Evolutionary conservation across 1,284 basidiomycete genomes (phyloP), one percentile per base, ranked within the genome.

Genomic region (Rhodotorula sp.): DNA sequence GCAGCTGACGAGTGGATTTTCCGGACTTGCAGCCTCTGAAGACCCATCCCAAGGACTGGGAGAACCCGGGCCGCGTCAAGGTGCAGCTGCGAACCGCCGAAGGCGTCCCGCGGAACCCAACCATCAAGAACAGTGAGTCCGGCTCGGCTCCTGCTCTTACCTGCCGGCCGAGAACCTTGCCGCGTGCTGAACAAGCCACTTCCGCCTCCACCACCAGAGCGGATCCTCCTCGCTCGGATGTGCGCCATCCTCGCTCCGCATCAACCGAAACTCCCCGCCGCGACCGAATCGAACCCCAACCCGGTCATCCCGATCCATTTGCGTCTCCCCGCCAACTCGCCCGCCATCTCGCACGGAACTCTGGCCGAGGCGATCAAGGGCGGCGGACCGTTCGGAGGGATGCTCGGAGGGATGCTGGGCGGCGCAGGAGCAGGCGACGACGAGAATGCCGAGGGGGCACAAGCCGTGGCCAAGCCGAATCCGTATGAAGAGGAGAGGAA

Each of bases 41-140:
- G 81, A 85, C 87, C 44, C 95, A 98, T 79, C 95, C 95, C 10
- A 86, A 91, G 68, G 95, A 98, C 80, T 97, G 95, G 94, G 93
- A 91, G 79, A 72, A 73, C 63, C 93, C 93, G 0, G 93, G 93
- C 18, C 86, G 95, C 49, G 91, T 97, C 71, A 88, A 60, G 46
- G 60, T 72, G 20, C 59, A 61, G n/a, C 5, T 74, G 33, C 60
- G 54, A 55, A 89, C 89, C 83, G 89, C 89, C 78, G 90, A 95
- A 64, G 88, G 91, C 17, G 60, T 49, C 70, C 84, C 89, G 20
- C 79, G 91, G 66, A 90, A 93, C 79, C 83, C 87, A 2, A 81
- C 83, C 33, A 87, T 95, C 77, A 88, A 86, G 81, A 91, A 88
- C 68, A 93, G 93, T 94, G 77, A 80, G 90, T 85, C 17, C 46